These are phyloP conservation scores for Epichloe bromicola DNA, from an alignment of 2,329 filamentous ascomycete genomes.

Conservation along the genomic window DNA sequence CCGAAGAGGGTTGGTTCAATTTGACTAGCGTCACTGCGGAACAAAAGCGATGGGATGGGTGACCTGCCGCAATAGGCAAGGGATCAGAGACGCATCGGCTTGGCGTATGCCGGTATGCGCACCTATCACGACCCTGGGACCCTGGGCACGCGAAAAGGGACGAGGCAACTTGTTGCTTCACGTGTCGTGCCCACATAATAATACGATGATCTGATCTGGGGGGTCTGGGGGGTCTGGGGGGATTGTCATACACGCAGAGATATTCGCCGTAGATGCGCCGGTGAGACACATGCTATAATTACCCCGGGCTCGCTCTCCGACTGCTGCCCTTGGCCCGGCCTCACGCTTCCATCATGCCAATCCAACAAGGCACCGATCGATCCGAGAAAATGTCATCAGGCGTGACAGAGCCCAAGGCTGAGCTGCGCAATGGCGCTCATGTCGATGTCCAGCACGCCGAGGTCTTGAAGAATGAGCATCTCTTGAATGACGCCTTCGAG, in stretches of 20 bases:
- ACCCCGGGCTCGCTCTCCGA: background rate
- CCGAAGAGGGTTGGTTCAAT: background rate
- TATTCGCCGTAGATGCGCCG: background rate
- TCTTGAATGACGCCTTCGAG: slow-evolving; percentile 27
- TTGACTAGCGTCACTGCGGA: background rate
- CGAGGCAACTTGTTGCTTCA: background rate
- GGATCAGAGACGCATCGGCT: background rate
- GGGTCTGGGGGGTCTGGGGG: no score
- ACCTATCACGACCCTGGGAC: background rate
- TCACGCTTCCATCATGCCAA: background rate
- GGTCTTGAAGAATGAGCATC: slow-evolving; percentile 20
- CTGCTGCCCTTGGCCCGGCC: background rate
- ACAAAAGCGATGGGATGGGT: background rate
- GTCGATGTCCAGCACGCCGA: slow-evolving; percentile 20
- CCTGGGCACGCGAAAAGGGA: background rate
- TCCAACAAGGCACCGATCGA: background rate
- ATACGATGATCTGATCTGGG: no score
- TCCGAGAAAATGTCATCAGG: background rate
- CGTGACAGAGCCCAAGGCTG: slow-evolving; percentile 2
- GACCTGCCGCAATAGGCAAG: no score
- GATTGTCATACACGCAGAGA: background rate
- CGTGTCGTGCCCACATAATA: background rate
- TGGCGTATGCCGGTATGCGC: background rate
- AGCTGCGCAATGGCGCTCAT: slow-evolving; percentile 2
- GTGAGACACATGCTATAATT: background rate